Evolutionary conservation across 306 rosid species (phyloP).

Genomic region (Cicer arietinum): DNA sequence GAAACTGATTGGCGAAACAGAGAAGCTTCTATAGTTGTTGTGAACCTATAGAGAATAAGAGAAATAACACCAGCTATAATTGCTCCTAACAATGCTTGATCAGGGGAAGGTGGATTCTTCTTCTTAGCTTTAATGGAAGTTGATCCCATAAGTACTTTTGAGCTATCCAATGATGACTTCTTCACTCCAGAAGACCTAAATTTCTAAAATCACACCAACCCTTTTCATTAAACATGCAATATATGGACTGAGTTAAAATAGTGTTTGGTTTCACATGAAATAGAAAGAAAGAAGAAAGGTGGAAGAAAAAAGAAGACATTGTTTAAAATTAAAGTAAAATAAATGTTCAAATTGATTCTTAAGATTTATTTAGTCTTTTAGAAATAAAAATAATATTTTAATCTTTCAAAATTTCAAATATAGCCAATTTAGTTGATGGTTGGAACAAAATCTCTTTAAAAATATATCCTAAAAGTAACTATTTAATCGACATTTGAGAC

Average conservation of each 20-base stretch:
- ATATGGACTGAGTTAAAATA: not conserved
- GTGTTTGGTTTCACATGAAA: too few relatives aligned
- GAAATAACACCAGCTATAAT: conserved; percentile 73
- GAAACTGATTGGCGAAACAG: conserved; percentile 73
- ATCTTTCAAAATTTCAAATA: not conserved
- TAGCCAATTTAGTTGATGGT: not conserved
- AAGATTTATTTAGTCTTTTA: not conserved
- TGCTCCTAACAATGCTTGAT: conserved; percentile 78
- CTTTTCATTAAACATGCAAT: conserved; percentile 38
- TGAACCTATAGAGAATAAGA: conserved; percentile 66
- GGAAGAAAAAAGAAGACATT: too few relatives aligned
- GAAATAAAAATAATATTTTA: not conserved
- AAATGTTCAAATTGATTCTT: too few relatives aligned
- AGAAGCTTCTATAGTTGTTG: conserved; percentile 72
- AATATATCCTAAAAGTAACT: not conserved
- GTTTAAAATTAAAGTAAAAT: too few relatives aligned
- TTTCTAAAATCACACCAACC: conserved; percentile 62
- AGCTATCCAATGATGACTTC: conserved; percentile 59
- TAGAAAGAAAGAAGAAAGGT: too few relatives aligned
- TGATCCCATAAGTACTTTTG: conserved; percentile 47
- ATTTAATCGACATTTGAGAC: too few relatives aligned
- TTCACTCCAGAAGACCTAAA: conserved; percentile 71
- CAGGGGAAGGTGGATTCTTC: conserved; percentile 58
- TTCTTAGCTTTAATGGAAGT: conserved; percentile 53
- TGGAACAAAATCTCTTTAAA: not conserved